Evolutionary conservation across 106 monocot genomes (phyloP).

Genomic region (Triglochin maritima): DNA sequence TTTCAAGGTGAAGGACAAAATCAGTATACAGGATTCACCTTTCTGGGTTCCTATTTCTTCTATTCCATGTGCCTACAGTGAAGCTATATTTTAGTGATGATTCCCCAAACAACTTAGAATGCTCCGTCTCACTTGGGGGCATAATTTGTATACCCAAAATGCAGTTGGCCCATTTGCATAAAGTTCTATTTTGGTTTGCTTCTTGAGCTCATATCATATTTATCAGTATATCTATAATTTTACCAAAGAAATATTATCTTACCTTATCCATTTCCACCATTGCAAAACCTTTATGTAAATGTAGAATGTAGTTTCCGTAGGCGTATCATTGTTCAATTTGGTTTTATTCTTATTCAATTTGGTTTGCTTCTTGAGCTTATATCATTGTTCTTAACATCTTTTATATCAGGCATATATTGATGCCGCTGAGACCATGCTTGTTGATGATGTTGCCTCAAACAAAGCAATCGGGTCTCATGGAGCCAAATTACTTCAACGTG

Average conservation of each 20-base stretch:
- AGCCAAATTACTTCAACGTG: slow-evolving; percentile 35
- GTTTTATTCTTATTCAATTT: not conserved
- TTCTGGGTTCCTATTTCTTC: not conserved
- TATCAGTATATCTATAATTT: no score
- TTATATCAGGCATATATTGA: slow-evolving; percentile 43
- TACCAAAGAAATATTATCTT: not conserved
- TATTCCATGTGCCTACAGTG: not conserved
- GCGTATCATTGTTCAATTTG: no score
- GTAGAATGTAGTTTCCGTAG: no score
- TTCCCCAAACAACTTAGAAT: no score
- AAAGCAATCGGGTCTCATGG: slow-evolving; percentile 89
- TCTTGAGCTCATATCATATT: no score
- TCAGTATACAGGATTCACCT: not conserved
- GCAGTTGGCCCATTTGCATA: no score
- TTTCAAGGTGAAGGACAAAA: slow-evolving; percentile 45
- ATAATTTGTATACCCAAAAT: no score
- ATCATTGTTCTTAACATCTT: not conserved
- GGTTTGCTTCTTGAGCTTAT: not conserved
- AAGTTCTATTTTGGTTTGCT: no score
- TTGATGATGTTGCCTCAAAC: slow-evolving; percentile 71
- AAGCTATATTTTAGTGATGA: not conserved
- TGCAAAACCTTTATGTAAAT: not conserved
- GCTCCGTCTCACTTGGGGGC: no score
- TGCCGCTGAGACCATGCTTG: slow-evolving; percentile 87
- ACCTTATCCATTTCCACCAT: not conserved